Percentiles rank a stretch among this genome's conserved stretches.
These are phyloP conservation scores for Coemansia sp. DNA, from an alignment of 192 early-diverging fungal species.

Conservation along the genomic window DNA sequence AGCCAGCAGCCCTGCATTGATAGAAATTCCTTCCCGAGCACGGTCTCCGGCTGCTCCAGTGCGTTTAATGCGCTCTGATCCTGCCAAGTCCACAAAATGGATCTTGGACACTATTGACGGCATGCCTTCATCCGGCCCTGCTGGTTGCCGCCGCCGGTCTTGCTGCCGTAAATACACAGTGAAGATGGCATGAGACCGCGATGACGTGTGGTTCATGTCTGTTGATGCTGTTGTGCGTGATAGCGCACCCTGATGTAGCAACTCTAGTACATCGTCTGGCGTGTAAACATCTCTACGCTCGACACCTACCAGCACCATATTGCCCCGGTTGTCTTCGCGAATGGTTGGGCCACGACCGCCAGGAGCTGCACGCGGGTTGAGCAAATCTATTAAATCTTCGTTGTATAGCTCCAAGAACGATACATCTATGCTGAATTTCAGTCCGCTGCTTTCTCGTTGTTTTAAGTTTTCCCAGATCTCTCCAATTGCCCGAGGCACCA, in stretches of 20 bases:
- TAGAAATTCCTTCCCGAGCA: slow-evolving; percentile 94
- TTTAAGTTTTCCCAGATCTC: slow-evolving; percentile 40
- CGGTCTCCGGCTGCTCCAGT: slow-evolving; percentile 94
- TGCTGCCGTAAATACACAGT: slow-evolving; percentile 82
- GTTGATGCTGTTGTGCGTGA: slow-evolving; percentile 88
- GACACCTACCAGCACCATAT: slow-evolving; percentile 85
- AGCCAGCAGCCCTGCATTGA: slow-evolving; percentile 93
- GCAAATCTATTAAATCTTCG: slow-evolving; percentile 90
- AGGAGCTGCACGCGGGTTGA: slow-evolving; percentile 54
- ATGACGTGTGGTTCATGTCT: slow-evolving; percentile 95
- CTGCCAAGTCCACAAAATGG: slow-evolving; percentile 98
- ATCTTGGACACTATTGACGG: slow-evolving; percentile 76
- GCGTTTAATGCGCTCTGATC: slow-evolving; percentile 92
- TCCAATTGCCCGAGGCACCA: slow-evolving; percentile 44
- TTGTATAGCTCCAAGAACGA: slow-evolving; percentile 97
- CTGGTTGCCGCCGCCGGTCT: slow-evolving; percentile 53
- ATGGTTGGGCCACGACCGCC: slow-evolving; percentile 61
- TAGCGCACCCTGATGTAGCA: slow-evolving; percentile 68
- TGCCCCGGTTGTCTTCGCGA: slow-evolving; percentile 82
- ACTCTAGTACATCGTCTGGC: slow-evolving; percentile 68
- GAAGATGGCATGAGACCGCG: slow-evolving; percentile 97
- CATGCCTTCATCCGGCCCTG: slow-evolving; percentile 7
- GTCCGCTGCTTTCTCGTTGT: slow-evolving; percentile 10
- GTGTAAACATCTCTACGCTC: slow-evolving; percentile 65
- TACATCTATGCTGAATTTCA: slow-evolving; percentile 55